Conservation (phyloP, 1,284 basidiomycete genomes). For the Apiotrichum sp. region DNA sequence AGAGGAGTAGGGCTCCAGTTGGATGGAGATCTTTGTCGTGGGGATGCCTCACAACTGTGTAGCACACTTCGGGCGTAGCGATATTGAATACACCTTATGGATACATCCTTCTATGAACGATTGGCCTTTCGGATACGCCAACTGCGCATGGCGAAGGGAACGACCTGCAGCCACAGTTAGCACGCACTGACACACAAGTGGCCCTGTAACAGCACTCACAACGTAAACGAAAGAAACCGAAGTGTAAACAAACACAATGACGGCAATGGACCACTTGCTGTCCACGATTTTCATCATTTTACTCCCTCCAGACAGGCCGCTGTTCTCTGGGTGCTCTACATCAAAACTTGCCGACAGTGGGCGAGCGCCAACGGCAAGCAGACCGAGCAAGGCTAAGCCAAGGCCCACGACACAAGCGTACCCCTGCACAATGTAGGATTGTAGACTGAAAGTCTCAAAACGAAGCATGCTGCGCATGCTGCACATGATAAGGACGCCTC, state of each 20-base stretch:
- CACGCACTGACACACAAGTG: too few relatives aligned
- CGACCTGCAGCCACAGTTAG: too few relatives aligned
- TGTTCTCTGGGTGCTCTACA: neutral
- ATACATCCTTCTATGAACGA: too few relatives aligned
- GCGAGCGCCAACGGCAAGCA: slow-evolving; percentile 22
- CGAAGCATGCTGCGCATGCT: slow-evolving; percentile 23
- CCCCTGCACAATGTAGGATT: slow-evolving; percentile 18
- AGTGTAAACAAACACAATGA: neutral
- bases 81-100: too few relatives aligned
- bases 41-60: too few relatives aligned
- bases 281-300: neutral
- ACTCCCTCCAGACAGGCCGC: neutral
- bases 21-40: too few relatives aligned
- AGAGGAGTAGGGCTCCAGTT: too few relatives aligned
- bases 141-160: too few relatives aligned
- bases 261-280: neutral
- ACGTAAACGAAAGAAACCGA: neutral
- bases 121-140: too few relatives aligned
- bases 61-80: too few relatives aligned
- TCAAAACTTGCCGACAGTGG: too few relatives aligned
- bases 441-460: slow-evolving; percentile 8
- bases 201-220: neutral
- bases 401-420: slow-evolving; percentile 15
- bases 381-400: slow-evolving; percentile 15
- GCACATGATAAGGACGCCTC: slow-evolving; percentile 20